These are phyloP conservation scores for Delonix regia DNA, from an alignment of 306 rosid genomes.

Conservation along the genomic window DNA sequence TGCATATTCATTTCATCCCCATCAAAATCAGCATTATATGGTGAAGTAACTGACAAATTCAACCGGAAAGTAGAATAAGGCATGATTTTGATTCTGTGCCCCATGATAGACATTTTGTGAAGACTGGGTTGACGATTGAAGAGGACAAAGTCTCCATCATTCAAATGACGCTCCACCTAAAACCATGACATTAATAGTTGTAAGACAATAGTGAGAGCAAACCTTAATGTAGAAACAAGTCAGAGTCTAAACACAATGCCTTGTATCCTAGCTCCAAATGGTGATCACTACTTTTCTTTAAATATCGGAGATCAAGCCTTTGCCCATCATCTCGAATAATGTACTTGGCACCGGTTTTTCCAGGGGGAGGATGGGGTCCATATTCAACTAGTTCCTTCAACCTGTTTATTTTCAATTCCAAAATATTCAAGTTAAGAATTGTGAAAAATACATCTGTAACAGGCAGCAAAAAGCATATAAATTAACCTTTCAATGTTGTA, in stretches of 20 bases:
- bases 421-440: not conserved
- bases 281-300: slow-evolving; percentile 97
- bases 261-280: slow-evolving; percentile 99
- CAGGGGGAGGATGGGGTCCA: slow-evolving; percentile 99
- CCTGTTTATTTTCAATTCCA: slow-evolving; percentile 44
- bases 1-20: slow-evolving; percentile 99
- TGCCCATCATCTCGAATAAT: slow-evolving; percentile 98
- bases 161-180: slow-evolving; percentile 99
- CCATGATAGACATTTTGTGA: slow-evolving; percentile 99
- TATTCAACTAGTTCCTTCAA: slow-evolving; percentile 96
- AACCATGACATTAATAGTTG: slow-evolving; percentile 37
- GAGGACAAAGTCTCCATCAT: slow-evolving; percentile 95
- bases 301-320: slow-evolving; percentile 96
- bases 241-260: slow-evolving; percentile 45
- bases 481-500: slow-evolving; percentile 93
- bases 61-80: slow-evolving; percentile 96
- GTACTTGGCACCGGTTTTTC: slow-evolving; percentile 99
- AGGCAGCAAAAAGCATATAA: slow-evolving; percentile 22
- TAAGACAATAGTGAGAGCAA: slow-evolving; percentile 23
- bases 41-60: slow-evolving; percentile 91
- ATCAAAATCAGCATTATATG: slow-evolving; percentile 98
- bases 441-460: not conserved
- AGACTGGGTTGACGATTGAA: slow-evolving; percentile 99
- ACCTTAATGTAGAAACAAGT: not conserved
- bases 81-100: slow-evolving; percentile 98